These are phyloP conservation scores for Blastocystis sp. DNA, from an alignment of 352 stramenopile species.

Conservation along the genomic window DNA sequence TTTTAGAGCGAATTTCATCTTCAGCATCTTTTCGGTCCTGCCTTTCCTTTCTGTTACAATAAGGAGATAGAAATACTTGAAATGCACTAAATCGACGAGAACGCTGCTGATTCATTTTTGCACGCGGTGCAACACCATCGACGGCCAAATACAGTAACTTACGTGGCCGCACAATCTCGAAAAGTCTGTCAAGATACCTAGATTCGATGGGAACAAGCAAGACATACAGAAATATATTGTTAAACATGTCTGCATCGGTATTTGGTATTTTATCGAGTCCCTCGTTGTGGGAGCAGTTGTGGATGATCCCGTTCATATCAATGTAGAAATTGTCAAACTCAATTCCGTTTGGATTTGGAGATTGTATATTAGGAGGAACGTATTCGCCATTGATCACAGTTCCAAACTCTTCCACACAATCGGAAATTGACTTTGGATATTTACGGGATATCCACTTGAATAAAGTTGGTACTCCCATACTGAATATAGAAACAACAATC, in stretches of 20 bases:
- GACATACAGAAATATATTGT: constrained; percentile 79
- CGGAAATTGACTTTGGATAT: constrained; percentile 93
- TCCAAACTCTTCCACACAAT: constrained; percentile 72
- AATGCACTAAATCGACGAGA: constrained; percentile 84
- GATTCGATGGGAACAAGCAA: constrained; percentile 55
- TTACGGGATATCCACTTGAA: constrained; percentile 97
- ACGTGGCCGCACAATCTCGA: constrained; percentile 84
- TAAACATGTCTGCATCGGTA: constrained; percentile 95
- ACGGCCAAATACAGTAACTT: constrained; percentile 80
- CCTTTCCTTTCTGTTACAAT: constrained; percentile 78
- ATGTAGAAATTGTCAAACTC: constrained; percentile 97
- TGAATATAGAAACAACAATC: not conserved
- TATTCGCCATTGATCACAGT: constrained; percentile 72
- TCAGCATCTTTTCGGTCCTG: constrained; percentile 72
- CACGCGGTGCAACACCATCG: not conserved
- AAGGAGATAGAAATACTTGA: constrained; percentile 27
- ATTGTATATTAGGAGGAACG: constrained; percentile 72
- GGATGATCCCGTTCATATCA: constrained; percentile 99
- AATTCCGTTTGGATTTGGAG: constrained; percentile 84
- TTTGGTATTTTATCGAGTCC: constrained; percentile 71
- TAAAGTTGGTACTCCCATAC: constrained; percentile 95
- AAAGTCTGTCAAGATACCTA: constrained; percentile 89
- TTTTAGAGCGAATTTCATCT: constrained; percentile 69
- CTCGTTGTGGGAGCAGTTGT: constrained; percentile 95
- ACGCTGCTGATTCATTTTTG: constrained; percentile 72